These are phyloP conservation scores for Trypanosoma lewisi DNA, from an alignment of 208 protist genomes.

Conservation along the genomic window DNA sequence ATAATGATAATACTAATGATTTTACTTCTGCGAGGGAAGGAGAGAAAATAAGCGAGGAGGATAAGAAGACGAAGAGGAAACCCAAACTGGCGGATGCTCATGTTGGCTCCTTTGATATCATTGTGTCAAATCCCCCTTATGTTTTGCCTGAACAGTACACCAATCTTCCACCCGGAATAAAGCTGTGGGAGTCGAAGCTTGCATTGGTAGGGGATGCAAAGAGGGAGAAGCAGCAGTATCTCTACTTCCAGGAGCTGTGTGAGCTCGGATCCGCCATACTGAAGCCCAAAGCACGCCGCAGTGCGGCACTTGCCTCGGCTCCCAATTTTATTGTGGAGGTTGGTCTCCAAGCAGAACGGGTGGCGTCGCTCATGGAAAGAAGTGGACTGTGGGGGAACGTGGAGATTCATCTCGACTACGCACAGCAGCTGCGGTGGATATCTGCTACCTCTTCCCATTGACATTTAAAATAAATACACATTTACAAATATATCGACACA, in stretches of 20 bases:
- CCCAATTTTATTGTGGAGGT: constrained; percentile 82
- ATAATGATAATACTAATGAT: too few species aligned
- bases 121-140: constrained; percentile 89
- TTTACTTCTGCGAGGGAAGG: too few species aligned
- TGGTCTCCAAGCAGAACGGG: constrained; percentile 67
- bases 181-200: constrained; percentile 76
- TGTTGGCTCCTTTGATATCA: constrained; percentile 60
- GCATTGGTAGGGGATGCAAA: constrained; percentile 80
- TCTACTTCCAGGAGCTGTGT: constrained; percentile 87
- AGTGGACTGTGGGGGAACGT: constrained; percentile 60
- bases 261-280: constrained; percentile 57
- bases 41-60: not conserved
- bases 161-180: constrained; percentile 50
- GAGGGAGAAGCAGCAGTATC: constrained; percentile 62
- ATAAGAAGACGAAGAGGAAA: not conserved
- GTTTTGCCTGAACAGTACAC: constrained; percentile 79
- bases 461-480: too few species aligned
- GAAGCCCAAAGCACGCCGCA: constrained; percentile 42
- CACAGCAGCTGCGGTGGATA: constrained; percentile 76
- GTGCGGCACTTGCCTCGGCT: constrained; percentile 28
- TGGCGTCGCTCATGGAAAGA: constrained; percentile 78
- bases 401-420: constrained; percentile 72
- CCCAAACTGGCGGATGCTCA: constrained; percentile 5
- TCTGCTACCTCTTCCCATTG: constrained; percentile 58
- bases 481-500: too few species aligned